These are phyloP conservation scores for Penstemon eatonii DNA, from an alignment of 257 asterid species.

Conservation along the genomic window DNA sequence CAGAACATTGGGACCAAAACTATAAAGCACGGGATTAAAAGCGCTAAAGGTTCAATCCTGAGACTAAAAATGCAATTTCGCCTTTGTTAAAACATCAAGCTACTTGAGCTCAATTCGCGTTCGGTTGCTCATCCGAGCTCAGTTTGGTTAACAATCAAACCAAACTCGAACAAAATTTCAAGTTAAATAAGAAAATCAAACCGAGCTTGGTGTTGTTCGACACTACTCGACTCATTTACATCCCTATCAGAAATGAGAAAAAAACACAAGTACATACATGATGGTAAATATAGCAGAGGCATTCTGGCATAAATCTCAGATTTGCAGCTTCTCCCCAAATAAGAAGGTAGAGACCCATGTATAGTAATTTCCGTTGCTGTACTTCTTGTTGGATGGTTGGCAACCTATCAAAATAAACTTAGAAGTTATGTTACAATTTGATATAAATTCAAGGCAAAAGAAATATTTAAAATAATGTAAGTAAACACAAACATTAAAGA, in stretches of 20 bases:
- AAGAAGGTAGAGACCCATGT: slow-evolving; percentile 95
- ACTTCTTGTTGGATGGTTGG: slow-evolving; percentile 98
- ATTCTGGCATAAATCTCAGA: slow-evolving; percentile 97
- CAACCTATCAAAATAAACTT: slow-evolving; percentile 58
- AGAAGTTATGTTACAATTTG: slow-evolving; percentile 16
- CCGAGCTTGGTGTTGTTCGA: no score
- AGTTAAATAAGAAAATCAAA: no score
- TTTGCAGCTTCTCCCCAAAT: slow-evolving; percentile 99
- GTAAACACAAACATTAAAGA: neutral
- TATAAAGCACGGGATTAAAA: no score
- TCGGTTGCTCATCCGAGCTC: no score
- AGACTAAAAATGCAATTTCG: no score
- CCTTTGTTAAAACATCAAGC: no score
- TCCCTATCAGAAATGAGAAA: neutral
- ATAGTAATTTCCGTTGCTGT: slow-evolving; percentile 90
- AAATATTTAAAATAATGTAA: slow-evolving; percentile 9
- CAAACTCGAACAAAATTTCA: no score
- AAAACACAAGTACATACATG: slow-evolving; percentile 53
- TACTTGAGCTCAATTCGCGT: no score
- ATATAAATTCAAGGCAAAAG: slow-evolving; percentile 19
- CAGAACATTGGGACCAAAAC: no score
- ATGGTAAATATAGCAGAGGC: slow-evolving; percentile 95
- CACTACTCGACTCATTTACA: no score
- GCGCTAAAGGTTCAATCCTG: no score
- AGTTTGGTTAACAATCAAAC: no score